Conservation (phyloP, 768 basidiomycete genomes). For the Crucibulum laeve region DNA sequence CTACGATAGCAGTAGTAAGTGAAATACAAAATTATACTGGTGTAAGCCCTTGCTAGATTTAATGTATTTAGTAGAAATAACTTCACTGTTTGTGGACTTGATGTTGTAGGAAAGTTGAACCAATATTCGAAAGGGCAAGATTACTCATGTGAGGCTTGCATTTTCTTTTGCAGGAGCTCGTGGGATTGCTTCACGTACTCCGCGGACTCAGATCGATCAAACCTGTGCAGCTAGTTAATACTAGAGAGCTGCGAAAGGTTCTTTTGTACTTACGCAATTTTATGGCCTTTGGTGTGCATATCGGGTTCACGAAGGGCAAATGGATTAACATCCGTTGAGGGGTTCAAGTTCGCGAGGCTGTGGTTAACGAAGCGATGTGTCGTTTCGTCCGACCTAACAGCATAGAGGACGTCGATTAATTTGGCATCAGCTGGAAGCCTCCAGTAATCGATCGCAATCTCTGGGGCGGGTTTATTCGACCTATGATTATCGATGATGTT, state of each 20-base stretch:
- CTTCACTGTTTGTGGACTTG: too few species aligned
- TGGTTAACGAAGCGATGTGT: slow-evolving; percentile 97
- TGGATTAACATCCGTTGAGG: slow-evolving; percentile 78
- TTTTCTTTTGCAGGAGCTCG: slow-evolving; percentile 36
- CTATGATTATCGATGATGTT: slow-evolving; percentile 26
- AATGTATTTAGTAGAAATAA: too few species aligned
- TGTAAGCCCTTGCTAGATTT: too few species aligned
- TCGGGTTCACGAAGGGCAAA: slow-evolving; percentile 87
- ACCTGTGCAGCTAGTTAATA: slow-evolving; percentile 33
- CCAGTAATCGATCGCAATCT: slow-evolving; percentile 96
- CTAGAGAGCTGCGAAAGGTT: neutral
- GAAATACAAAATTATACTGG: too few species aligned
- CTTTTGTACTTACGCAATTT: slow-evolving; percentile 53
- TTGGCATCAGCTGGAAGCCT: slow-evolving; percentile 68
- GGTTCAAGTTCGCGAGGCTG: slow-evolving; percentile 83
- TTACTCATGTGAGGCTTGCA: slow-evolving; percentile 4
- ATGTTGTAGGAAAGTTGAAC: too few species aligned
- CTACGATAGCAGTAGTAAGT: too few species aligned
- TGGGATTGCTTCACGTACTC: slow-evolving; percentile 61
- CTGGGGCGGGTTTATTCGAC: slow-evolving; percentile 70
- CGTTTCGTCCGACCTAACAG: slow-evolving; percentile 89
- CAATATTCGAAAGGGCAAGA: too few species aligned
- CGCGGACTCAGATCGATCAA: slow-evolving; percentile 65
- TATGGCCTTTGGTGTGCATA: slow-evolving; percentile 78
- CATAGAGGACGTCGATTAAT: slow-evolving; percentile 85